Evolutionary conservation across 805 yeast genomes (phyloP), one percentile per base, ranked within the genome.

Genomic region (Metschnikowia reukaufii): DNA sequence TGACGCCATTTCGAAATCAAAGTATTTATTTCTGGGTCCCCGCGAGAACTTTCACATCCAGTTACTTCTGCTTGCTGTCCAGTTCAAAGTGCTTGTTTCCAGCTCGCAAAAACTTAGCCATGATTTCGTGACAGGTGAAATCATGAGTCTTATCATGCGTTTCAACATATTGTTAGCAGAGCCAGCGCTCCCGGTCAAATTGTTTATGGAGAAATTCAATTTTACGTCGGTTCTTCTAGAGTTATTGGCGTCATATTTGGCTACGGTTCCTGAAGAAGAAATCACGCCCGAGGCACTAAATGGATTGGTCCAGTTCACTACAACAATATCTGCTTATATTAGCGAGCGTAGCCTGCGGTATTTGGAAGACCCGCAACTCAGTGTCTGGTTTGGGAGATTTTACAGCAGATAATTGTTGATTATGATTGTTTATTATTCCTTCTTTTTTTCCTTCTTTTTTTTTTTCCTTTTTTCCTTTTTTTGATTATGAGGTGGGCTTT

Each of bases 331-430:
- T 12, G 19, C 39, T 8, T 38, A 43, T 41, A 38, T 45, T 27
- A 38, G 34, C 37, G 33, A 20, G 18, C 38, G 42, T n/a, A 17
- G 35, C 36, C 42, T 33, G 23, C 33, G 17, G 13, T 29, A 31
- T 20, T 16, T 42, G 25, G 35, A 35, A 30, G 45, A 37, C 10
- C 46, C 51, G 15, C 20, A 37, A 15, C 19, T 51, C 42, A 38
- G 40, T 34, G 36, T 20, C 10, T 51, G 50, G 55, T 46, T 49
- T 25, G 31, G 36, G 16, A 44, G 38, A 30, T 42, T 49, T 23
- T 25, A 25, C 12, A 13, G 29, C 12, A 25, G 12, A 25, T 25
- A 25, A 4, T 23, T 7, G 27, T 23, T 23, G 5, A 13, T 3
- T 9, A 13, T 4, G 12, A 25, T 25, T 25, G 12, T 25, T 25